Evolutionary conservation across 1,139 yeast genomes (phyloP).

Genomic region (Saccharomyces hybrid): DNA sequence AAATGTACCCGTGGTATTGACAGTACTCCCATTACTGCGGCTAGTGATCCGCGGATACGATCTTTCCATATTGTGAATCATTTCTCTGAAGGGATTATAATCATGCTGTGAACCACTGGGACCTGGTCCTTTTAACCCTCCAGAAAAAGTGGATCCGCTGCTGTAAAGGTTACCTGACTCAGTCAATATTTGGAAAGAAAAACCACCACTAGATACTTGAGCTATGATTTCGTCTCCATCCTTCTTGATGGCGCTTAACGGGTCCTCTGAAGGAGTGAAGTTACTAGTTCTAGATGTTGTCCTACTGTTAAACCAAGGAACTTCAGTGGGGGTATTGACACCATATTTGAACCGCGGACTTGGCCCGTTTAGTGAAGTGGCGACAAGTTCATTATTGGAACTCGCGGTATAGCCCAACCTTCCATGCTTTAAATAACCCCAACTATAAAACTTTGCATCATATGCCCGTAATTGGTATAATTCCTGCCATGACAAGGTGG

Average conservation of each 20-base stretch:
- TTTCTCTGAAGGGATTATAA: conserved; percentile 27
- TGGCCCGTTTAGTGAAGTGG: conserved; percentile 25
- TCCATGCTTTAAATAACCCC: conserved; percentile 54
- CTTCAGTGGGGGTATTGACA: conserved; percentile 40
- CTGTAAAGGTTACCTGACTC: conserved; percentile 46
- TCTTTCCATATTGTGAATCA: conserved; percentile 19
- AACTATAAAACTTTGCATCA: conserved; percentile 45
- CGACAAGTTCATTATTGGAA: conserved; percentile 29
- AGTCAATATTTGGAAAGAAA: conserved; percentile 53
- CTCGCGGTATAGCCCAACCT: conserved; percentile 47
- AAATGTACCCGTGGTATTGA: conserved; percentile 19
- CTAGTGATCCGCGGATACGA: conserved; percentile 11
- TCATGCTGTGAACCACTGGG: conserved; percentile 34
- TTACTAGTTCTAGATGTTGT: not conserved
- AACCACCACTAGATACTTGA: conserved; percentile 62
- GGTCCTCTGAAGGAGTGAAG: conserved; percentile 20
- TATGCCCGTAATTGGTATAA: conserved; percentile 40
- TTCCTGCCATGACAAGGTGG: conserved; percentile 43
- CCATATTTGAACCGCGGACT: conserved; percentile 32
- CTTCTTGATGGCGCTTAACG: not conserved
- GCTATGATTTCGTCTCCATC: conserved; percentile 36
- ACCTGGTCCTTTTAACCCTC: conserved; percentile 34
- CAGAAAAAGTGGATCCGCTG: conserved; percentile 48
- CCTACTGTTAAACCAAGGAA: conserved; percentile 28
- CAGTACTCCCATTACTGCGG: conserved; percentile 9